Evolutionary conservation across 1,139 yeast species (phyloP), one percentile per base, ranked within the genome.

Genomic region (Hansenula sp.): DNA sequence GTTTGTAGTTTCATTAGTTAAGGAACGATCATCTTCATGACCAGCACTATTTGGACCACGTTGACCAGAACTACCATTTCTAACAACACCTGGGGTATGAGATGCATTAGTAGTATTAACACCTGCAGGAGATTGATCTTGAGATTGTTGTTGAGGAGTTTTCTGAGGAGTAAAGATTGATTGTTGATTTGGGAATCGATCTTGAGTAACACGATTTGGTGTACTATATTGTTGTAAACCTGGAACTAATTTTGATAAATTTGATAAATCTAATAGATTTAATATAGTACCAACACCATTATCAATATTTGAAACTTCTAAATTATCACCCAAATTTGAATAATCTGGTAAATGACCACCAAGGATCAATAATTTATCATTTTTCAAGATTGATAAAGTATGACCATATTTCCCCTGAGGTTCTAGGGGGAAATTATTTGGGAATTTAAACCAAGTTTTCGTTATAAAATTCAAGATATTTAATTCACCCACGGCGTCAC

Each of bases 361-460:
- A 87, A 94, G 84, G 19, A 93, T 80, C 25, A 91, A 62, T 42
- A 93, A 63, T 63, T 84, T 87, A 59, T 87, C 80, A 49, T 76
- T 78, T 41, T 71, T 77, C 42, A 86, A 72, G 47, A 84, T 79
- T 2, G 97, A 83, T 71, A 93, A 72, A 10, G 96, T 81, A 64
- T 93, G 99, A n/a, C 99, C 99, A 50, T 95, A 87, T 55, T 97
- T 79, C 17, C 95, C 81, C 38, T 91, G 85, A 4, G 98, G 97
- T 13, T 80, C 75, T 4, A 68, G 52, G 13, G 73, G 71, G 48
- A 68, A 68, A 24, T 76, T 73, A 45, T 77, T 68, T 48, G 72
- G 75, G 56, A 87, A 76, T 48, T 81, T 80, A 53, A 77, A 79
- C 96, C 96, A 89, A 40, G 79, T 79, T 41, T 77, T 72, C 15